phyloP scores from a whole-genome alignment of 352 stramenopile genomes.

The Poterioochromonas sp. region DNA sequence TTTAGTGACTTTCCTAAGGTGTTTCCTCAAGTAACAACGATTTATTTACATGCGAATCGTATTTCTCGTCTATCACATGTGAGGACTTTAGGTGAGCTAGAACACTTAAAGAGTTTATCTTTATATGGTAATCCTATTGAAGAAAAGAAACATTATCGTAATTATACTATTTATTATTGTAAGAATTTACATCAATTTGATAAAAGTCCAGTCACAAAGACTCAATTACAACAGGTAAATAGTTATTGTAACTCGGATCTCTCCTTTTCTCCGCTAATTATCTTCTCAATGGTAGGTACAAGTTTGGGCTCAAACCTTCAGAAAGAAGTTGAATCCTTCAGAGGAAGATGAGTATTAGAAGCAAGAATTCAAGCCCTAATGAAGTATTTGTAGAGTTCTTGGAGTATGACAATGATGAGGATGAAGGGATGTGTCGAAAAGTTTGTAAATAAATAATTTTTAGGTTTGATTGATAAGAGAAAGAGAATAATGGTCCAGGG shows the following conservation, averaged over 20 bases:
- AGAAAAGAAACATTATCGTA: slow-evolving; percentile 71
- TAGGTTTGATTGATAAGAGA: too few relatives aligned
- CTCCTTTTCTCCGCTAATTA: neutral
- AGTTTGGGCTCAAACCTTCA: slow-evolving; percentile 8
- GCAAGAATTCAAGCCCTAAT: too few relatives aligned
- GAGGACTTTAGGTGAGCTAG: slow-evolving; percentile 53
- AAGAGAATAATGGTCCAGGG: too few relatives aligned
- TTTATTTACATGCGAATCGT: slow-evolving; percentile 63
- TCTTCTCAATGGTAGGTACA: neutral
- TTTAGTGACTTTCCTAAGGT: neutral
- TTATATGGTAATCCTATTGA: slow-evolving; percentile 68
- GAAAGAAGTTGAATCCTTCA: slow-evolving; percentile 18
- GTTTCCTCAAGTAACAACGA: slow-evolving; percentile 50
- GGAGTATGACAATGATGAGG: too few relatives aligned
- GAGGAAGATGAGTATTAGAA: slow-evolving; percentile 21
- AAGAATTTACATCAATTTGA: slow-evolving; percentile 19
- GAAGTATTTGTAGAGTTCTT: too few relatives aligned
- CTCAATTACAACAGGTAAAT: neutral
- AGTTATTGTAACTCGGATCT: neutral
- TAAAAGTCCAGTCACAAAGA: slow-evolving; percentile 6
- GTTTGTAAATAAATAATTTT: too few relatives aligned
- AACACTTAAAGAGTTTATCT: slow-evolving; percentile 42
- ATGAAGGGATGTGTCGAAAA: too few relatives aligned
- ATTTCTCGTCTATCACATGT: slow-evolving; percentile 58
- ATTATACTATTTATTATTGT: slow-evolving; percentile 57